These are phyloP conservation scores for Solanum pinnatisectum DNA, from an alignment of 257 asterid genomes.

Conservation along the genomic window DNA sequence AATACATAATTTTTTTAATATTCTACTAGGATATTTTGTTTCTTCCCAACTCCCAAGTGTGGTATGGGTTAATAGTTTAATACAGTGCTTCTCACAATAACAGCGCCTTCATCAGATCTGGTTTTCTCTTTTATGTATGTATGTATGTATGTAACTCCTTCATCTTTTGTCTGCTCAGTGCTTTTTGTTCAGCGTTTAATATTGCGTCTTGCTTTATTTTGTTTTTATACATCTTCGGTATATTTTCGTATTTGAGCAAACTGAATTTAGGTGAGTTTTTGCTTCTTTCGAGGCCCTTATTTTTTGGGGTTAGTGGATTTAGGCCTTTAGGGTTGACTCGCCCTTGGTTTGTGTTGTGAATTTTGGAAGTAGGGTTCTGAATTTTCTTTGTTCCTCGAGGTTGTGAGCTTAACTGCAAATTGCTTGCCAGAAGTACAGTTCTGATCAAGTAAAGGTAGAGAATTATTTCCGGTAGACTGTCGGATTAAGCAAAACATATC, in stretches of 20 bases:
- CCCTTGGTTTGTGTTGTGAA: background rate
- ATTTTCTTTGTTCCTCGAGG: background rate
- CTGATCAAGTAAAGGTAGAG: background rate
- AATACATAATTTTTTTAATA: no score
- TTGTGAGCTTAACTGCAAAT: background rate
- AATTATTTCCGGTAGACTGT: no score
- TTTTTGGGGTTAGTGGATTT: background rate
- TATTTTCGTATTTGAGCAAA: background rate
- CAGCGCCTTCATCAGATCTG: background rate
- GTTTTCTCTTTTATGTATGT: background rate
- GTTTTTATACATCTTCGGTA: no score
- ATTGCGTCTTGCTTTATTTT: background rate
- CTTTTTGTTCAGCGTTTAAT: background rate
- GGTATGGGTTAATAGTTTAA: background rate
- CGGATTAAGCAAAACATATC: background rate
- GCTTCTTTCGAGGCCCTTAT: no score
- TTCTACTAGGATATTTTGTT: background rate
- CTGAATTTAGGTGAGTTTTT: background rate
- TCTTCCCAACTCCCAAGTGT: background rate
- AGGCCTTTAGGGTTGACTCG: background rate
- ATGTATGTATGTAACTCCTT: background rate
- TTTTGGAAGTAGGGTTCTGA: background rate
- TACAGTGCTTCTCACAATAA: background rate
- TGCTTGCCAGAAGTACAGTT: background rate
- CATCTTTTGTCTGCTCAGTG: background rate